Conservation (phyloP, 2,329 filamentous ascomycete species). For the Colletotrichum trifolii region DNA sequence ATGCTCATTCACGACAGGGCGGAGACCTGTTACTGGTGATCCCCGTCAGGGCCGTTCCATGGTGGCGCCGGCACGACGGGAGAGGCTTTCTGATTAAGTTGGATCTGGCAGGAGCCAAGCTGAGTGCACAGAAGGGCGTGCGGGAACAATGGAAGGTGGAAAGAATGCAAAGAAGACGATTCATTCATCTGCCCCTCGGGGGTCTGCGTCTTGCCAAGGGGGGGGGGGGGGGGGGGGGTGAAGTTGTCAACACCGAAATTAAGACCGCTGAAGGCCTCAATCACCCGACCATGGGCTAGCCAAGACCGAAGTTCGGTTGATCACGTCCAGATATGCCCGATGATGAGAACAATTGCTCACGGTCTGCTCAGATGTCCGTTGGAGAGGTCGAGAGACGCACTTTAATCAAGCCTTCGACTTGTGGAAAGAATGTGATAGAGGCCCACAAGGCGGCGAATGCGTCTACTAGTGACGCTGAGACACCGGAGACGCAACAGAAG, state of each 20-base stretch:
- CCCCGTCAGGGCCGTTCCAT: slow-evolving; percentile 2
- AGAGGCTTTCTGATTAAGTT: slow-evolving; percentile 31
- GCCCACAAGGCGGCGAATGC: slow-evolving; percentile 5
- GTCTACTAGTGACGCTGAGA: slow-evolving; percentile 16
- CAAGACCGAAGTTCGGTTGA: slow-evolving; percentile 30
- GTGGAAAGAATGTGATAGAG: neutral
- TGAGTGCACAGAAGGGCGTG: slow-evolving; percentile 22
- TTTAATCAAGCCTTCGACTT: neutral
- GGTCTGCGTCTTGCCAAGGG: neutral
- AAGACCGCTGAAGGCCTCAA: neutral
- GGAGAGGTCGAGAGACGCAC: slow-evolving; percentile 15
- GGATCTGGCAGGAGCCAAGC: slow-evolving; percentile 32
- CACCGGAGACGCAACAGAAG: slow-evolving; percentile 15
- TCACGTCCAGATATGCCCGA: slow-evolving; percentile 25
- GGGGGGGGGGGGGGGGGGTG: neutral
- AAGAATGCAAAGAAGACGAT: neutral
- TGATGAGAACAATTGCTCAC: slow-evolving; percentile 12
- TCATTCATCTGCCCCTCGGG: slow-evolving; percentile 7
- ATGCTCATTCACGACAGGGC: neutral
- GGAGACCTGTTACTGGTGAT: slow-evolving; percentile 4
- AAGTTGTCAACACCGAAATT: neutral
- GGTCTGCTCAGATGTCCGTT: slow-evolving; percentile 22
- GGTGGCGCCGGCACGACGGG: slow-evolving; percentile 13
- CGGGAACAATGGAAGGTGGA: slow-evolving; percentile 1
- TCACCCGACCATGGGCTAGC: slow-evolving; percentile 24